Evolutionary conservation across 2,329 filamentous ascomycete species (phyloP).

Genomic region (Aureobasidium namibiae): DNA sequence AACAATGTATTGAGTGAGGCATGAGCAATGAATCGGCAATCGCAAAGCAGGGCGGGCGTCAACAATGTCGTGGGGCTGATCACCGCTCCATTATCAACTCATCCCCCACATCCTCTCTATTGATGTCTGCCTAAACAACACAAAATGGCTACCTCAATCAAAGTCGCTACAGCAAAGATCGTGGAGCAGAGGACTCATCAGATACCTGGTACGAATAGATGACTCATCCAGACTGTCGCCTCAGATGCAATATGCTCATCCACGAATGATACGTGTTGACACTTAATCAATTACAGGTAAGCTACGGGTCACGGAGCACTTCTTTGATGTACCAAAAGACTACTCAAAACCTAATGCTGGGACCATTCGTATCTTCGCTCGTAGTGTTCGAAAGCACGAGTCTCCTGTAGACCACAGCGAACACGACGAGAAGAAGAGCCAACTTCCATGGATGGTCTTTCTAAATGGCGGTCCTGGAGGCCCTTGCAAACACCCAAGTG

Average conservation of each 20-base stretch:
- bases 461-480: constrained; percentile 82
- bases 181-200: constrained; percentile 38
- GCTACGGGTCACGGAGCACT: constrained; percentile 68
- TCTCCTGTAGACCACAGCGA: constrained; percentile 44
- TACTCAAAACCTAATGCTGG: constrained; percentile 53
- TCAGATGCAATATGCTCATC: not conserved
- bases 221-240: not conserved
- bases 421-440: constrained; percentile 38
- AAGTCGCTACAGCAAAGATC: constrained; percentile 37
- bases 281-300: constrained; percentile 47
- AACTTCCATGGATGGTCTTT: constrained; percentile 58
- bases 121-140: not conserved
- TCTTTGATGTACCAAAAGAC: constrained; percentile 80
- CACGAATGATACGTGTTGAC: constrained; percentile 5
- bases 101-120: not conserved
- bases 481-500: constrained; percentile 66
- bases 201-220: constrained; percentile 31
- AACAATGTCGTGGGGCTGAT: not conserved
- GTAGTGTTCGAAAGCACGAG: constrained; percentile 61
- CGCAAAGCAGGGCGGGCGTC: not conserved
- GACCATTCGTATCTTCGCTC: constrained; percentile 67
- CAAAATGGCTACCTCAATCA: constrained; percentile 12
- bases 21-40: not conserved
- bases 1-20: no score
- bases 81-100: not conserved